These are phyloP conservation scores for Hymenoscyphus occultus DNA, from an alignment of 2,329 filamentous ascomycete species.

Conservation along the genomic window DNA sequence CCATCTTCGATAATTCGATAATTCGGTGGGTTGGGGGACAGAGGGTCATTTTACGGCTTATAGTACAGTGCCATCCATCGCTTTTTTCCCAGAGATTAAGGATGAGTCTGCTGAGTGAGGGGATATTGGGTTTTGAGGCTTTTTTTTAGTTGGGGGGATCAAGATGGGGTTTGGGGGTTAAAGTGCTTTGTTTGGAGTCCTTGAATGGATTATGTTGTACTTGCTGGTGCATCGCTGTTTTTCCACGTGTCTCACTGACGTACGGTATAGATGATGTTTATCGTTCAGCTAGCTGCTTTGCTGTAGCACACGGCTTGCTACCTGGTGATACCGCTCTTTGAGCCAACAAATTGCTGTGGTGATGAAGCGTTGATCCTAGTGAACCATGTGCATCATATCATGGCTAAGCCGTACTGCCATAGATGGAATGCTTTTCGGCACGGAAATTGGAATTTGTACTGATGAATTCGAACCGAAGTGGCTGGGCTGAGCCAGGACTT, in stretches of 20 bases:
- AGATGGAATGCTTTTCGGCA: neutral
- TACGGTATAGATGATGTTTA: neutral
- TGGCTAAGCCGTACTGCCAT: neutral
- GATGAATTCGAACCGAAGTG: neutral
- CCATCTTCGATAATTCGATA: neutral
- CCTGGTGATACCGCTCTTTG: neutral
- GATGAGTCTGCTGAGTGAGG: too few relatives aligned
- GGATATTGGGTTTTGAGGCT: too few relatives aligned
- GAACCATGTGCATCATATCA: neutral
- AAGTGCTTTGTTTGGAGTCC: too few relatives aligned
- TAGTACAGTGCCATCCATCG: neutral
- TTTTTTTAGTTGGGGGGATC: too few relatives aligned
- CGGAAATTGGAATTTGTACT: neutral
- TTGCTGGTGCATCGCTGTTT: neutral
- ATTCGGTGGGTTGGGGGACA: neutral
- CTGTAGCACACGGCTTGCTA: constrained; percentile 1
- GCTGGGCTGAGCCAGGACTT: neutral
- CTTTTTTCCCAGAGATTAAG: too few relatives aligned
- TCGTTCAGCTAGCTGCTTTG: neutral
- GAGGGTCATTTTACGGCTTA: neutral
- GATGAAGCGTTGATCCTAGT: neutral
- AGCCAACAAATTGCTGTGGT: neutral
- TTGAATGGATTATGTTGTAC: neutral
- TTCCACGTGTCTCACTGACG: neutral
- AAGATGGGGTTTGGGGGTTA: too few relatives aligned